Evolutionary conservation across 139 green algal genomes (phyloP), one percentile per base, ranked within the genome.

Genomic region (Nannochloris sp.): DNA sequence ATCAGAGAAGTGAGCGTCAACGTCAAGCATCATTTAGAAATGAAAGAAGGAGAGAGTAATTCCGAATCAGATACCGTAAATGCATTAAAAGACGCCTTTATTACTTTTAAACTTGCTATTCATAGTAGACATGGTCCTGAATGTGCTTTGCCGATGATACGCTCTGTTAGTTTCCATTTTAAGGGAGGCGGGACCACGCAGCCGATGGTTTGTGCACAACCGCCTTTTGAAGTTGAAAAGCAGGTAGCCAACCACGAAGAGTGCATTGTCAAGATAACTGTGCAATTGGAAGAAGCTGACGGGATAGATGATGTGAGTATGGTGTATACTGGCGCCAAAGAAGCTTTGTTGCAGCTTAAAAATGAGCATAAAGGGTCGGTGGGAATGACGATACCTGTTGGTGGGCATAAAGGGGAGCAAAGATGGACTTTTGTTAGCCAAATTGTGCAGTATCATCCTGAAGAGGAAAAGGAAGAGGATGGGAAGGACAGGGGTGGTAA

Each of bases 261-360:
- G 19, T 51, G 42, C 42, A 19, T 51, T 2, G 64, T 64, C 36
- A 8, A 12, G 32, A 54, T 71, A 42, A 61, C 46, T 39, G 55
- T 71, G 64, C 46, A 71, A 24, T 42, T 71, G 51, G 47, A 71
- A 39, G 13, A 53, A 42, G 15, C 64, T 6, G 47, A 55, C 2
- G 64, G 19, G 19, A 19, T 19, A 19, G 42, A 19, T 19, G 19
- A 19, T 19, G 42, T 51, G 42, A 19, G 19, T 19, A 19, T 51
- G 19, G 42, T 51, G 42, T 19, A 51, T 19, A 19, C 19, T 19
- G 42, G 19, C 42, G 42, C 42, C 19, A 19, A 19, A 51, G 19
- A 51, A 19, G 42, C 42, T 19, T 19, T 51, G 42, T 19, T 27
- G 42, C n/a, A n/a, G n/a, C n/a, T n/a, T n/a, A n/a, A n/a, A n/a